These are phyloP conservation scores for Cyclotella cryptica DNA, from an alignment of 108 stramenopile genomes.

Conservation along the genomic window DNA sequence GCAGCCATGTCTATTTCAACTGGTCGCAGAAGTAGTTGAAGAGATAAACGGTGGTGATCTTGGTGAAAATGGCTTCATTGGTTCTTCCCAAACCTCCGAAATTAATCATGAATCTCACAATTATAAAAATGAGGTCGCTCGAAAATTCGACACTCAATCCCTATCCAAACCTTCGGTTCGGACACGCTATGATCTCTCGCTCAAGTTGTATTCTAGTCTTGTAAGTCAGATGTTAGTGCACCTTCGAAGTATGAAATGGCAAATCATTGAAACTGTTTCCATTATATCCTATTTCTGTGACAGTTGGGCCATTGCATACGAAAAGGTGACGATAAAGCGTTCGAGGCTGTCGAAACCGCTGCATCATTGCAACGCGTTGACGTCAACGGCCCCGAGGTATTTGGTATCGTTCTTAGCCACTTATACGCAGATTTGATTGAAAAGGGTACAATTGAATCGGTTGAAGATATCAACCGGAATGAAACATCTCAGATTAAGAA, in stretches of 20 bases:
- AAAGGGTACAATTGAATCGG: conserved; percentile 63
- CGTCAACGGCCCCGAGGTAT: conserved; percentile 78
- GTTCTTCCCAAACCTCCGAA: too few relatives aligned
- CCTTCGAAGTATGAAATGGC: not conserved
- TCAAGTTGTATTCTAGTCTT: conserved; percentile 80
- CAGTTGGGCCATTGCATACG: conserved; percentile 72
- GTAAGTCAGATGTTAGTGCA: not conserved
- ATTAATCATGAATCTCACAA: not conserved
- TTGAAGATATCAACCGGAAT: conserved; percentile 40
- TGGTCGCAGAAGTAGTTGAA: conserved; percentile 80
- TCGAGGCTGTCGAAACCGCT: conserved; percentile 72
- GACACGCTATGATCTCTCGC: conserved; percentile 66
- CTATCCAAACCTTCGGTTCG: conserved; percentile 54
- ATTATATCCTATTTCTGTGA: not conserved
- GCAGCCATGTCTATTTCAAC: conserved; percentile 79
- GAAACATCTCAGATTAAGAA: conserved; percentile 49
- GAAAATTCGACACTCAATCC: conserved; percentile 32
- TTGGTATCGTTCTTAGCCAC: conserved; percentile 73
- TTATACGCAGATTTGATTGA: conserved; percentile 76
- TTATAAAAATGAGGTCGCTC: not conserved
- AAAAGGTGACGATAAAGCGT: conserved; percentile 73
- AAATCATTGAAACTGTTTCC: not conserved
- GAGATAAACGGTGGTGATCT: conserved; percentile 47
- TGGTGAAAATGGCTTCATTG: conserved; percentile 2
- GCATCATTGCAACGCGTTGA: conserved; percentile 81